Percentiles rank a stretch among this genome's conserved stretches.
These are phyloP conservation scores for Sporothrix phasma DNA, from an alignment of 2,329 filamentous ascomycete genomes.

Conservation along the genomic window DNA sequence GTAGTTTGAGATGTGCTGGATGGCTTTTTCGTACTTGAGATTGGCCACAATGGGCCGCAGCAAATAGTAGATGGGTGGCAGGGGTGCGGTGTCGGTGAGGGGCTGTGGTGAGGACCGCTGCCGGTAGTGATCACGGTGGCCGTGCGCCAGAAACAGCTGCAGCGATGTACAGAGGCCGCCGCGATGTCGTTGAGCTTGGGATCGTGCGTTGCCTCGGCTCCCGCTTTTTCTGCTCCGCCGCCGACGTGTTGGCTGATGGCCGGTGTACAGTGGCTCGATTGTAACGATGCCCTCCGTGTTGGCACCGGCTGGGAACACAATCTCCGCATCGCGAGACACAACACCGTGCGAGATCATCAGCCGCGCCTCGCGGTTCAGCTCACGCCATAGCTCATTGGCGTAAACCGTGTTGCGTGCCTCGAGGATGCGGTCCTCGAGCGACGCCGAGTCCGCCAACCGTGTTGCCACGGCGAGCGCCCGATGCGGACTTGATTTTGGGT, in stretches of 20 bases:
- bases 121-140: constrained; percentile 54
- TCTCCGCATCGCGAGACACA: constrained; percentile 46
- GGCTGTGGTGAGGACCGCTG: constrained; percentile 50
- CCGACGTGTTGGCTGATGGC: constrained; percentile 25
- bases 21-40: constrained; percentile 34
- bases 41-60: constrained; percentile 43
- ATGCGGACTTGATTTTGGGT: background rate
- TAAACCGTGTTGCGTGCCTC: constrained; percentile 71
- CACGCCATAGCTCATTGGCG: constrained; percentile 81
- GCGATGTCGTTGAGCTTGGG: constrained; percentile 35
- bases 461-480: constrained; percentile 1
- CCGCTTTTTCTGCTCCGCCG: background rate
- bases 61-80: constrained; percentile 38
- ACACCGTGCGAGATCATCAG: constrained; percentile 62
- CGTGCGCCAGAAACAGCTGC: constrained; percentile 66
- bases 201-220: background rate
- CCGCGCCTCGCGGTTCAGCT: constrained; percentile 74
- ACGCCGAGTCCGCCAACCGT: constrained; percentile 37
- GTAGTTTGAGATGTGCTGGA: constrained; percentile 30
- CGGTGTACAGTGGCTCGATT: constrained; percentile 46
- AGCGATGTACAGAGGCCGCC: constrained; percentile 56
- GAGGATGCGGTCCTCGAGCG: constrained; percentile 58
- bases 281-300: constrained; percentile 55
- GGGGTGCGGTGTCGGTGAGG: constrained; percentile 30
- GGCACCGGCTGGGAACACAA: constrained; percentile 45